Percentiles rank a stretch among this genome's conserved stretches.
These are phyloP conservation scores for Skeletonema potamos DNA, from an alignment of 108 stramenopile genomes.

Conservation along the genomic window DNA sequence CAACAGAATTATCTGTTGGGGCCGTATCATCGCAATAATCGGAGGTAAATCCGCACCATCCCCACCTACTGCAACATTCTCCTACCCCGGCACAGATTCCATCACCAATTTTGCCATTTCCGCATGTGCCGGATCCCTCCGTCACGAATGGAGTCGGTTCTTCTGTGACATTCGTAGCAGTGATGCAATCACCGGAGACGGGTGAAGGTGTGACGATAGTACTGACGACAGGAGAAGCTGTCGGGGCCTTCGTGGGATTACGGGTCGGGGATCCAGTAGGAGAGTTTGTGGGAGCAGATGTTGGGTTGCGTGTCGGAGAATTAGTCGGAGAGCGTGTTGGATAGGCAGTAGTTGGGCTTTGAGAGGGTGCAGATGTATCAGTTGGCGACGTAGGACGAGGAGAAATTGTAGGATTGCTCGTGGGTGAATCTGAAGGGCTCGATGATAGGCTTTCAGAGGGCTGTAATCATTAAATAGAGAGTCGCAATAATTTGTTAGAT, in stretches of 20 bases:
- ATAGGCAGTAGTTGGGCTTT: background rate
- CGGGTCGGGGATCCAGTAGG: background rate
- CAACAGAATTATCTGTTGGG: slow-evolving; percentile 24
- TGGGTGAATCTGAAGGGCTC: background rate
- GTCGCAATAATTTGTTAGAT: background rate
- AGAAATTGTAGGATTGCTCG: background rate
- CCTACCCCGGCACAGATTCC: slow-evolving; percentile 39
- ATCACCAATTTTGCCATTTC: slow-evolving; percentile 13
- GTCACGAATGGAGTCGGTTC: background rate
- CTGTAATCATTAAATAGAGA: slow-evolving; percentile 1
- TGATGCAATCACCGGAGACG: background rate
- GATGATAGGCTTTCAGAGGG: background rate
- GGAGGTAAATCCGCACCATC: slow-evolving; percentile 29
- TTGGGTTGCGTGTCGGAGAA: background rate
- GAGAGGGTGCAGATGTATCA: background rate
- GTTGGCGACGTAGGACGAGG: background rate
- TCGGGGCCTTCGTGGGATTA: background rate
- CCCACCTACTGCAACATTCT: slow-evolving; percentile 33
- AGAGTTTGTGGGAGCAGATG: background rate
- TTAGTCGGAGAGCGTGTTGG: background rate
- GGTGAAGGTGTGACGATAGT: background rate
- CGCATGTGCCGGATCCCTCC: slow-evolving; percentile 15
- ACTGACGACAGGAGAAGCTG: slow-evolving; percentile 1
- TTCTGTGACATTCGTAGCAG: background rate
- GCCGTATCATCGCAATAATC: slow-evolving; percentile 34